These are phyloP conservation scores for Strigomonas galati DNA, from an alignment of 208 protist genomes.

Conservation along the genomic window DNA sequence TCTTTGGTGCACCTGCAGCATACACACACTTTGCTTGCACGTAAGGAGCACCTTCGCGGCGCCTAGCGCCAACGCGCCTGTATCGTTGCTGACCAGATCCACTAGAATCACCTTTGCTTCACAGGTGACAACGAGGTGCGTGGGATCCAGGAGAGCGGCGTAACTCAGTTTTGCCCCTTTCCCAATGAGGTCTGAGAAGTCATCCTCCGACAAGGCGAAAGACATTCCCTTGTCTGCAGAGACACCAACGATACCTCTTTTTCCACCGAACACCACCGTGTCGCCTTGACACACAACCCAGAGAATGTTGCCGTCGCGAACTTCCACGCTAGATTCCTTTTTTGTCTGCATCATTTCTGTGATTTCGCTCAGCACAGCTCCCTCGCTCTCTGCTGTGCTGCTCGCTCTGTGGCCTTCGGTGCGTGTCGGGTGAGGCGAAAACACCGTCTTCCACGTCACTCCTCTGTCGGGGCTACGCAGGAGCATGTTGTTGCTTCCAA, in stretches of 20 bases:
- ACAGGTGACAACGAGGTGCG: neutral
- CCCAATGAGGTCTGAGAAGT: too few species aligned
- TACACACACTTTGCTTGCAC: constrained; percentile 20
- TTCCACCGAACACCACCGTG: too few species aligned
- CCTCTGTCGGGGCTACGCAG: constrained; percentile 68
- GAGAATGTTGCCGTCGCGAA: too few species aligned
- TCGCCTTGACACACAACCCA: too few species aligned
- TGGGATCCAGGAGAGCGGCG: neutral
- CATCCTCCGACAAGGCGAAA: too few species aligned
- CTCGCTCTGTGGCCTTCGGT: neutral
- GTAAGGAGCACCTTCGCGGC: constrained; percentile 18
- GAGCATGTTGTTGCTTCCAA: constrained; percentile 44
- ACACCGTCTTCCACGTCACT: constrained; percentile 41
- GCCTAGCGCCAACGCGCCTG: constrained; percentile 15
- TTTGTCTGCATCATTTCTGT: neutral
- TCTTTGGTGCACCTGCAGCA: constrained; percentile 14
- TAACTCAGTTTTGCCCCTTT: neutral
- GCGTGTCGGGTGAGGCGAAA: neutral
- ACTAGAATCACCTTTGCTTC: constrained; percentile 1
- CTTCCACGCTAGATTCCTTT: too few species aligned
- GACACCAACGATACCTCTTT: too few species aligned
- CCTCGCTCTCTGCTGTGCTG: neutral
- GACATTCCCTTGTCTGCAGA: too few species aligned
- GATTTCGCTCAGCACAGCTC: neutral
- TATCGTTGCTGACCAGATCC: neutral